phyloP scores from a whole-genome alignment of 176 grass and related monocot species.

The Puya raimondii region DNA sequence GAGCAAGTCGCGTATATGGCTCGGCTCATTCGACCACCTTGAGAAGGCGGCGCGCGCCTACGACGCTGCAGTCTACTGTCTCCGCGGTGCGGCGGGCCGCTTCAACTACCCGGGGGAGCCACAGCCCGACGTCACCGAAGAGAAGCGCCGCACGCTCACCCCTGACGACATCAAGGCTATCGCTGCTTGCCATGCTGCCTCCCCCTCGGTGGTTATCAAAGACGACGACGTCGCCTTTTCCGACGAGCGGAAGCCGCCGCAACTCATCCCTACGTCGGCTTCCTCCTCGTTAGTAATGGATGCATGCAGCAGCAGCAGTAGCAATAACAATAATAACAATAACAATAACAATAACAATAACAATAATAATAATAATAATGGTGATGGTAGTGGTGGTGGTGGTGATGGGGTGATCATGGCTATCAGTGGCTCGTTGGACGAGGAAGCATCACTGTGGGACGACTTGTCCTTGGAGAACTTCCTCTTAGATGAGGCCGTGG shows the following conservation, averaged over 20 bases:
- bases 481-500: neutral
- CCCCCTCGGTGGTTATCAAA: too few relatives aligned
- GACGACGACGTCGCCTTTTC: neutral
- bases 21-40: constrained; percentile 17
- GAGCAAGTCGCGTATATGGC: constrained; percentile 23
- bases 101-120: constrained; percentile 23
- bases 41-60: constrained; percentile 25
- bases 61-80: constrained; percentile 22
- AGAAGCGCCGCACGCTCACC: neutral
- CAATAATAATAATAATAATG: too few relatives aligned
- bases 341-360: too few relatives aligned
- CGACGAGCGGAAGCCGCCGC: neutral
- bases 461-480: neutral
- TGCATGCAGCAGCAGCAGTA: too few relatives aligned
- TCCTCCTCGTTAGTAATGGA: too few relatives aligned
- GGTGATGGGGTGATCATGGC: neutral
- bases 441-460: neutral
- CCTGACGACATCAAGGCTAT: neutral
- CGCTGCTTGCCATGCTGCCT: neutral
- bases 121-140: constrained; percentile 6
- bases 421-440: neutral
- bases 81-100: neutral
- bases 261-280: neutral
- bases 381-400: neutral
- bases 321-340: too few relatives aligned